Evolutionary conservation across 169 alveolate genomes (phyloP), one percentile per base, ranked within the genome.

Genomic region (Cryptosporidium meleagridis): DNA sequence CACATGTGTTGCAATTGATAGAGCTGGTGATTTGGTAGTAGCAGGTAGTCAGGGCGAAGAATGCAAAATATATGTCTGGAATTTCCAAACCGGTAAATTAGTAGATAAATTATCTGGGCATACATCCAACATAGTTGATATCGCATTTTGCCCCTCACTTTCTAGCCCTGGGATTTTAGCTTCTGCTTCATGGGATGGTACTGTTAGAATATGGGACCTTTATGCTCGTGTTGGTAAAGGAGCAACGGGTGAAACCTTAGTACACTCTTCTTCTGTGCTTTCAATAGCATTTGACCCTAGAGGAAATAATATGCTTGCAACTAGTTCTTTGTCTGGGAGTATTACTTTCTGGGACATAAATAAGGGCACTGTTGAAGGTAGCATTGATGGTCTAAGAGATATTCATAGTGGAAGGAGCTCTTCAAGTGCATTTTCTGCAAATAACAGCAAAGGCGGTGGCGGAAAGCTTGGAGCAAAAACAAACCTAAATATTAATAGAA

Each of bases 41-140:
- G 99, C 99, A 0, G 99, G 99, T n/a, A 95, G 98, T 14, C 91
- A 93, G 67, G 99, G 99, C 62, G 97, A 95, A n/a, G 91, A 86
- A 21, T 91, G 92, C 53, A 73, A 94, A 33, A 94, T 95, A 16
- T 95, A 89, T 85, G 93, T 95, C n/a, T 95, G 97, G 97, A 91
- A 86, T 68, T 89, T 95, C 23, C 96, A 91, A 72, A 93, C 95
- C 7, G 98, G 98, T 10, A 92, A 95, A 65, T 84, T 97, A 51
- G 86, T 97, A 9, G 98, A 97, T 61, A 95, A 91, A 4, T 84
- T 96, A 33, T 59, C 93, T 86, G 99, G 99, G 0, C 99, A 98
- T 75, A 92, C 97, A 23, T 97, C 97, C 6, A 98, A 98, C 31
- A 96, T 98, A 8, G 92, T 97, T 18, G 93, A 96, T 23, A 86